Percentiles rank a stretch among this genome's conserved stretches.
Evolutionary conservation across 2,329 filamentous ascomycete species (phyloP).

Genomic region (Fusarium verticillioides): DNA sequence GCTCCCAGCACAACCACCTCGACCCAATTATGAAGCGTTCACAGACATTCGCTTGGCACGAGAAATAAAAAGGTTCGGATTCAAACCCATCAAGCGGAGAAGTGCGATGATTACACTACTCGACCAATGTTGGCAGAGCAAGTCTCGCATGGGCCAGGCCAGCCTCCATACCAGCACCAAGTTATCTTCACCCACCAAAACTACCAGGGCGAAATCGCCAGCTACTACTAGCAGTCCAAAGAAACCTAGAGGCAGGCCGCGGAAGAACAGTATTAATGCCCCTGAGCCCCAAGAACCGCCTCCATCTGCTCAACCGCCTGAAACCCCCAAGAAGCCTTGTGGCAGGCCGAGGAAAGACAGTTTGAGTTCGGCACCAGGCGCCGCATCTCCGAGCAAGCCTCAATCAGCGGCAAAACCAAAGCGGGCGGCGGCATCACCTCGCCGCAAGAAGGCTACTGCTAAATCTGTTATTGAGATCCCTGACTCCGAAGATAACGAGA

Average conservation of each 20-base stretch:
- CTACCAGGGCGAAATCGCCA: constrained; percentile 24
- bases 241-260: constrained; percentile 50
- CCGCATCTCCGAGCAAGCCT: constrained; percentile 10
- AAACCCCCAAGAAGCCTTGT: constrained; percentile 51
- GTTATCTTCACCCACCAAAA: constrained; percentile 23
- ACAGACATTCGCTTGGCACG: constrained; percentile 71
- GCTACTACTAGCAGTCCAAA: constrained; percentile 15
- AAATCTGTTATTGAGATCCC: constrained; percentile 58
- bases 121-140: constrained; percentile 76
- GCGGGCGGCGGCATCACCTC: constrained; percentile 22
- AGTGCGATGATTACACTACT: constrained; percentile 76
- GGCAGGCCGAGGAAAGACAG: constrained; percentile 56
- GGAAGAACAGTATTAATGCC: constrained; percentile 44
- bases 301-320: constrained; percentile 48
- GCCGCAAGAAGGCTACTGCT: constrained; percentile 21
- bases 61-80: constrained; percentile 73
- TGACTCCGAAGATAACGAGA: constrained; percentile 59
- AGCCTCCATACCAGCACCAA: constrained; percentile 33
- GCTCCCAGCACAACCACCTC: constrained; percentile 24
- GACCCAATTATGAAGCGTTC: constrained; percentile 69
- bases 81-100: constrained; percentile 76
- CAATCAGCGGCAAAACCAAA: constrained; percentile 19
- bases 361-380: constrained; percentile 1
- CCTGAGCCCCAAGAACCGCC: constrained; percentile 48
- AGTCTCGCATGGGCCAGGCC: constrained; percentile 49